phyloP scores from a whole-genome alignment of 345 rosid genomes.

The Populus nigra region DNA sequence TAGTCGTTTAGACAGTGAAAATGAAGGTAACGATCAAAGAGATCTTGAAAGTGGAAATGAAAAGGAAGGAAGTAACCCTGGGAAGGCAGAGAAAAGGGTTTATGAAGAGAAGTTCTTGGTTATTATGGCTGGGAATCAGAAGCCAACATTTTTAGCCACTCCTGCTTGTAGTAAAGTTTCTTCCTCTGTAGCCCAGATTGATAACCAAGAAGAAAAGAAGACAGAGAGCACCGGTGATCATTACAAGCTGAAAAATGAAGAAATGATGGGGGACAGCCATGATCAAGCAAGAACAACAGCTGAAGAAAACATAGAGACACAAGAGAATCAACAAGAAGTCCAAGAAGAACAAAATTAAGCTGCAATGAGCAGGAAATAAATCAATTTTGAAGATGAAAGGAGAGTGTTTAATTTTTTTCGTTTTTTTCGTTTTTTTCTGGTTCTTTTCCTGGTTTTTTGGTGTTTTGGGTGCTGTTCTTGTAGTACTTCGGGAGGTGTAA shows the following conservation, averaged over 20 bases:
- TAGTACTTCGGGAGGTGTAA: conserved; percentile 40
- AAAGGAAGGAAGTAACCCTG: not conserved
- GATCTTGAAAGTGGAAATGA: conserved; percentile 17
- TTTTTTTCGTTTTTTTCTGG: not conserved
- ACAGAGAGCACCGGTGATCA: conserved; percentile 35
- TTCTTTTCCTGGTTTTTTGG: not conserved
- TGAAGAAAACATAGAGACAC: conserved; percentile 16
- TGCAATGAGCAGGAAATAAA: not conserved
- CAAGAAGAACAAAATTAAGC: not conserved
- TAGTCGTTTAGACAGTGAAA: conserved; percentile 24
- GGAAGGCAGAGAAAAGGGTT: not conserved
- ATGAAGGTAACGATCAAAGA: not conserved
- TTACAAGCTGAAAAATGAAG: conserved; percentile 28
- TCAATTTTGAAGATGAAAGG: not conserved
- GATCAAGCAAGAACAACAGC: conserved; percentile 4
- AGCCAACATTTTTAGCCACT: conserved; percentile 31
- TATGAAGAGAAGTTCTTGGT: conserved; percentile 29
- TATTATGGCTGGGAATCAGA: conserved; percentile 30
- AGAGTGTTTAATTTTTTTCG: not conserved
- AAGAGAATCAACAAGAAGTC: not conserved
- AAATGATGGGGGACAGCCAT: conserved; percentile 1
- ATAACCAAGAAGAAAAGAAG: conserved; percentile 21
- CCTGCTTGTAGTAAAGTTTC: conserved; percentile 31
- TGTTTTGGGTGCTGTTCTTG: conserved; percentile 13
- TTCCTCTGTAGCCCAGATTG: conserved; percentile 32